A percentile compares a stretch with the other conserved stretches of the same genome.
These are phyloP conservation scores for Phaffia rhodozyma DNA, from an alignment of 1,284 basidiomycete species.

Conservation along the genomic window DNA sequence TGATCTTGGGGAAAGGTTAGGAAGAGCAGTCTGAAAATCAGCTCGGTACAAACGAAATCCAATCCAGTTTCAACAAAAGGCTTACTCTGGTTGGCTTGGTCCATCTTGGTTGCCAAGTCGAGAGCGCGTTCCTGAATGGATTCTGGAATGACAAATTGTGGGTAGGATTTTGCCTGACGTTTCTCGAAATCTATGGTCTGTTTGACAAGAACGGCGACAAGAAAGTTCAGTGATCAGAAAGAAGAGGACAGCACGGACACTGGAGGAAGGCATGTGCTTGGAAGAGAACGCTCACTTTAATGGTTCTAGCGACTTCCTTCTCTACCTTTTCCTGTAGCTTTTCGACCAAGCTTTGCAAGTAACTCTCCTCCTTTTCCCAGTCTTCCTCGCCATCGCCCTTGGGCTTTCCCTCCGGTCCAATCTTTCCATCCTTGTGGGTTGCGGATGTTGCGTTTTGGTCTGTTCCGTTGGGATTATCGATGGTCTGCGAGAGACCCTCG, in stretches of 20 bases:
- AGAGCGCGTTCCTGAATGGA: conserved; percentile 50
- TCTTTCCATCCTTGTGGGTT: too few relatives aligned
- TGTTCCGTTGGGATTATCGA: too few relatives aligned
- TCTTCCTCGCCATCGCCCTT: conserved; percentile 22
- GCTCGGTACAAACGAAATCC: too few relatives aligned
- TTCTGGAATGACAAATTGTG: conserved; percentile 53
- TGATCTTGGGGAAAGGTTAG: background rate
- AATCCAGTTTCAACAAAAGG: background rate
- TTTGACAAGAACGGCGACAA: background rate
- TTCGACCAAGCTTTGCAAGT: conserved; percentile 48
- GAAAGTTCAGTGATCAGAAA: background rate
- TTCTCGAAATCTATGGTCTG: conserved; percentile 76
- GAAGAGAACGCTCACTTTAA: conserved; percentile 39
- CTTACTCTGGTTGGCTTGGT: conserved; percentile 30
- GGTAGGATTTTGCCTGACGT: conserved; percentile 56
- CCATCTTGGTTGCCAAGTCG: conserved; percentile 39
- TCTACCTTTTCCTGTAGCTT: conserved; percentile 76
- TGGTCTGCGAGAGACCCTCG: too few relatives aligned
- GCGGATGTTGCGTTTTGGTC: too few relatives aligned
- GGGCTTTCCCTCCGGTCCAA: background rate
- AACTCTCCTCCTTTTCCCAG: conserved; percentile 23
- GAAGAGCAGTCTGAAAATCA: too few relatives aligned
- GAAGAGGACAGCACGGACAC: background rate
- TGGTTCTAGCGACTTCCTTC: conserved; percentile 64
- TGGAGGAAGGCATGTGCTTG: background rate